Evolutionary conservation across 495 filamentous ascomycete species (phyloP), one percentile per base, ranked within the genome.

Genomic region (Platismatia glauca): DNA sequence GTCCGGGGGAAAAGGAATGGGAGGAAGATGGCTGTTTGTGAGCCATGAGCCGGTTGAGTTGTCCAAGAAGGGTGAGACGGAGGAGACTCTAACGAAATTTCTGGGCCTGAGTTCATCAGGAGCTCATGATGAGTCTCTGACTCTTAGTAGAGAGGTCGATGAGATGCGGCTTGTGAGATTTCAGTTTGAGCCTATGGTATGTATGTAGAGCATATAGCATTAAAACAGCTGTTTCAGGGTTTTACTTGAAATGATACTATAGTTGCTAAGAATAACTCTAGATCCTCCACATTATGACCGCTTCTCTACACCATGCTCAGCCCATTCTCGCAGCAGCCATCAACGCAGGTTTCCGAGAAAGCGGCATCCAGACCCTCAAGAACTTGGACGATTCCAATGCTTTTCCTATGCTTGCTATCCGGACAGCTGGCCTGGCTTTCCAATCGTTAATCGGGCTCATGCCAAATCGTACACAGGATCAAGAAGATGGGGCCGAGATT

Each of bases 161-260:
- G 67, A 76, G 50, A 72, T 71, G 58, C 81, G 88, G 64, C 79
- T 90, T 68, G 83, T 95, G 46, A 90, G 90, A 71, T 89, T 96
- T 77, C 92, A 94, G 72, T 96, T 93, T 69, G 92, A 96, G 71
- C 89, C 93, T 38, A 89, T 97, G 90, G 92, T 94, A 80, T 22
- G 92, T 94, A 80, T 22, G 50, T 55, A 59, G 62, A 38, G 1
- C 4, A 22, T 38, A 6, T 15, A 58, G n/a, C n/a, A 9, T 16
- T 39, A 9, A 15, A 16, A 27, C 1, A 27, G 16, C 7, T 0
- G 9, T 4, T 6, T 7, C 55, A 57, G 33, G 0, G n/a, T 57
- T n/a, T 22, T 35, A 12, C 15, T 41, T 33, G 24, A 7, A 15
- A n/a, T n/a, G 11, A 18, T 4, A 27, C 34, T 18, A 13, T 13